Evolutionary conservation across 2,329 filamentous ascomycete genomes (phyloP).

Genomic region (Cladosporium cucumerinum): DNA sequence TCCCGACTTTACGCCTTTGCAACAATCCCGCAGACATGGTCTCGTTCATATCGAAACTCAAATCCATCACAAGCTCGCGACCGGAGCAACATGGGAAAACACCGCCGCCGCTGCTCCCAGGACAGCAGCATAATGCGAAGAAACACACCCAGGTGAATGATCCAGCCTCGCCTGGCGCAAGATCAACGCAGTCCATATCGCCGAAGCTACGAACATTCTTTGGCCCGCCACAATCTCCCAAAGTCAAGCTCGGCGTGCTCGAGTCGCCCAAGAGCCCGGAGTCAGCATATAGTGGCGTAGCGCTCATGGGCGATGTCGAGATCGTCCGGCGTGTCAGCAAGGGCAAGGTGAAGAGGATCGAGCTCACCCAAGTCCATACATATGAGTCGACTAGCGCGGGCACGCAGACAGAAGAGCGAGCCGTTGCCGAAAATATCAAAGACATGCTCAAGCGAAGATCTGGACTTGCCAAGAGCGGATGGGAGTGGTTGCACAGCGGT

Average conservation of each 20-base stretch:
- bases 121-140: neutral
- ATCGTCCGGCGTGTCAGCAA: slow-evolving; percentile 1
- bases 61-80: neutral
- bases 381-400: neutral
- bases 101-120: neutral
- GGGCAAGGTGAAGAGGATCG: slow-evolving; percentile 6
- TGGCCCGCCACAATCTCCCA: neutral
- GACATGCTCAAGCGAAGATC: neutral
- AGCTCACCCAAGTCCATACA: neutral
- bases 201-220: slow-evolving; percentile 13
- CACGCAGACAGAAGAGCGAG: neutral
- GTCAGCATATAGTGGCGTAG: slow-evolving; percentile 7
- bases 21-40: neutral
- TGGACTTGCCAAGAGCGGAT: neutral
- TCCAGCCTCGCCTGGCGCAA: neutral
- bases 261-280: neutral
- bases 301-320: neutral
- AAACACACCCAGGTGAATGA: neutral
- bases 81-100: neutral
- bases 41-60: neutral
- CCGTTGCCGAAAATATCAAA: neutral
- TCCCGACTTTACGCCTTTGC: neutral
- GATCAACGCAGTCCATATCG: slow-evolving; percentile 2
- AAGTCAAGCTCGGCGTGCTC: neutral
- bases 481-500: slow-evolving; percentile 5